Percentiles rank a stretch among this genome's conserved stretches.
phyloP scores from a whole-genome alignment of 371 early-diverging fungal genomes.

The Phascolomyces articulosus region DNA sequence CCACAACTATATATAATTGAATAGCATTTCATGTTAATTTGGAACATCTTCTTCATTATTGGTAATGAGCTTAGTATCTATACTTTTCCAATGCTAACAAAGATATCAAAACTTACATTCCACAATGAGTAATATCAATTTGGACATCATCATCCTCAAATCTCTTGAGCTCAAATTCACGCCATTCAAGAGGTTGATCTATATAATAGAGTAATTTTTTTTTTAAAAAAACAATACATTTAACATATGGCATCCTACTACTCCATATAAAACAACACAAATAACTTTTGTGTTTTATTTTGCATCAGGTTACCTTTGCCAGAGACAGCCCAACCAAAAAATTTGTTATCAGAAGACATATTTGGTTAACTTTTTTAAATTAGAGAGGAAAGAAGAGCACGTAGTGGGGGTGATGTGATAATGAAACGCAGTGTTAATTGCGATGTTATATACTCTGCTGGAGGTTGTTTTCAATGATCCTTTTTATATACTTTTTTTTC shows the following conservation, averaged over 20 bases:
- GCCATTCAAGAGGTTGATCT: conserved; percentile 27
- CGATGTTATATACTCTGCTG: too few species aligned
- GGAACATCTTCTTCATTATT: too few species aligned
- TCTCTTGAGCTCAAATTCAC: conserved; percentile 19
- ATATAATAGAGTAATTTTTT: not conserved
- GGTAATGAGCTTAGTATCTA: too few species aligned
- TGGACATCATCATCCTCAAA: conserved; percentile 58
- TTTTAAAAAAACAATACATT: not conserved
- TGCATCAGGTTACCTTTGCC: conserved; percentile 21
- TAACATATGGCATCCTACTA: too few species aligned
- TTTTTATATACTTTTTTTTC: too few species aligned
- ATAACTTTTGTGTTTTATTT: not conserved
- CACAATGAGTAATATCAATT: conserved; percentile 64
- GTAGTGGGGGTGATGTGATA: too few species aligned
- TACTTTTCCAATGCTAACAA: too few species aligned
- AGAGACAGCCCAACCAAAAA: conserved; percentile 33
- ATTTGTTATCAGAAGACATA: conserved; percentile 15
- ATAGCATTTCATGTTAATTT: not conserved
- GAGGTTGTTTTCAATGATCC: too few species aligned
- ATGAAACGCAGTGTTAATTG: too few species aligned
- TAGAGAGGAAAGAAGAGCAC: not conserved
- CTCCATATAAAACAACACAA: too few species aligned
- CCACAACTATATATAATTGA: conserved; percentile 12
- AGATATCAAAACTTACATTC: conserved; percentile 3
- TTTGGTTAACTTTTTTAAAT: not conserved